These are phyloP conservation scores for Tephrocybe sp. DNA, from an alignment of 768 basidiomycete species.

Conservation along the genomic window DNA sequence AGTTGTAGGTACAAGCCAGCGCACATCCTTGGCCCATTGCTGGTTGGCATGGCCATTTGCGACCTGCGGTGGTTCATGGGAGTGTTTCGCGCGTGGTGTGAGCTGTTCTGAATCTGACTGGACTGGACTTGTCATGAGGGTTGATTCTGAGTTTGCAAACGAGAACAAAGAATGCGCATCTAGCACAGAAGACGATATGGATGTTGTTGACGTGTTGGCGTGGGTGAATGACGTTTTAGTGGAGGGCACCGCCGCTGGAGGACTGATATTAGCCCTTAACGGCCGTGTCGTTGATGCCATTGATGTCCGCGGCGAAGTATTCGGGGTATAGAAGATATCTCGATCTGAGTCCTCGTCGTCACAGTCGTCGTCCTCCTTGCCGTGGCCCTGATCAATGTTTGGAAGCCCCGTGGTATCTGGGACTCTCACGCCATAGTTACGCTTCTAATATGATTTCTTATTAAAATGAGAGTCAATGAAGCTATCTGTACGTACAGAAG, in stretches of 20 bases:
- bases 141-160: slow-evolving; percentile 35
- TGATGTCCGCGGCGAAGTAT: slow-evolving; percentile 52
- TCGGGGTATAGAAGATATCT: slow-evolving; percentile 66
- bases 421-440: slow-evolving; percentile 17
- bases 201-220: slow-evolving; percentile 31
- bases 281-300: slow-evolving; percentile 32
- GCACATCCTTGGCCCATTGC: slow-evolving; percentile 69
- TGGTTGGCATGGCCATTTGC: slow-evolving; percentile 40
- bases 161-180: slow-evolving; percentile 43
- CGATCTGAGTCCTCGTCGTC: slow-evolving; percentile 36
- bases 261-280: slow-evolving; percentile 27
- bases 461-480: slow-evolving; percentile 1
- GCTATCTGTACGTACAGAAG: slow-evolving; percentile 11
- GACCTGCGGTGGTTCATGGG: slow-evolving; percentile 15
- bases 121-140: slow-evolving; percentile 34
- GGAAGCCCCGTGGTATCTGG: slow-evolving; percentile 2
- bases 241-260: slow-evolving; percentile 22
- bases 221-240: slow-evolving; percentile 21
- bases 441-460: slow-evolving; percentile 9
- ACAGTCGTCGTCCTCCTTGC: slow-evolving; percentile 15
- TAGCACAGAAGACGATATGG: slow-evolving; percentile 40
- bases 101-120: slow-evolving; percentile 30
- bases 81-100: slow-evolving; percentile 16
- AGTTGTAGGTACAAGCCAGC: slow-evolving; percentile 51
- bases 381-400: slow-evolving; percentile 5